phyloP scores from a whole-genome alignment of 2,329 filamentous ascomycete species.

The Aspergillus sp. region DNA sequence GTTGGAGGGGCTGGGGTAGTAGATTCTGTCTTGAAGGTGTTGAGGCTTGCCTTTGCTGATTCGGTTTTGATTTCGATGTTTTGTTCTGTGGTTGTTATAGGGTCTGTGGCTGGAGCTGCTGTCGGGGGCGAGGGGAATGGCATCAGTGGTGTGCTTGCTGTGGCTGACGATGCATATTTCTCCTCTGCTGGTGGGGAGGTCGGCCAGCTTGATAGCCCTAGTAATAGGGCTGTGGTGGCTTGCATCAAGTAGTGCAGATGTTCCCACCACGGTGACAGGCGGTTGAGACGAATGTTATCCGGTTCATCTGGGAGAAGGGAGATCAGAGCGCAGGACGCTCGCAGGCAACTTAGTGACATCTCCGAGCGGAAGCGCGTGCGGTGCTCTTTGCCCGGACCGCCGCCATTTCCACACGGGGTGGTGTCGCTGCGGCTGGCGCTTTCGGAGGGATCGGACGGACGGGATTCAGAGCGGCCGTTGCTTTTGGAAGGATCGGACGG shows the following conservation, averaged over 20 bases:
- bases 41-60: background rate
- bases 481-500: background rate
- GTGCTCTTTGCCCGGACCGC: background rate
- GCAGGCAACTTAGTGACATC: conserved; percentile 30
- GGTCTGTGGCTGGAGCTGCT: background rate
- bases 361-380: conserved; percentile 10
- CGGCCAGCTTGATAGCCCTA: conserved; percentile 24
- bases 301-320: conserved; percentile 30
- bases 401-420: background rate
- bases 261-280: conserved; percentile 35
- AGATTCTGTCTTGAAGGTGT: too few species aligned
- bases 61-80: too few species aligned
- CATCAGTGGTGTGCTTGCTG: too few species aligned
- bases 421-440: background rate
- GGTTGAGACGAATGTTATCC: conserved; percentile 26
- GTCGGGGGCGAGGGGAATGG: too few species aligned
- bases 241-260: conserved; percentile 39
- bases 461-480: background rate
- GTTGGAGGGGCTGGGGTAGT: background rate
- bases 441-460: background rate
- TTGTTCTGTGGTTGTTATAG: background rate
- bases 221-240: conserved; percentile 33
- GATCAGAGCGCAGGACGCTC: conserved; percentile 30
- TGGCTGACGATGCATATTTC: background rate
- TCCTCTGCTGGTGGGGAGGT: conserved; percentile 13